phyloP scores from a whole-genome alignment of 306 rosid genomes.

The Vicia sativa region DNA sequence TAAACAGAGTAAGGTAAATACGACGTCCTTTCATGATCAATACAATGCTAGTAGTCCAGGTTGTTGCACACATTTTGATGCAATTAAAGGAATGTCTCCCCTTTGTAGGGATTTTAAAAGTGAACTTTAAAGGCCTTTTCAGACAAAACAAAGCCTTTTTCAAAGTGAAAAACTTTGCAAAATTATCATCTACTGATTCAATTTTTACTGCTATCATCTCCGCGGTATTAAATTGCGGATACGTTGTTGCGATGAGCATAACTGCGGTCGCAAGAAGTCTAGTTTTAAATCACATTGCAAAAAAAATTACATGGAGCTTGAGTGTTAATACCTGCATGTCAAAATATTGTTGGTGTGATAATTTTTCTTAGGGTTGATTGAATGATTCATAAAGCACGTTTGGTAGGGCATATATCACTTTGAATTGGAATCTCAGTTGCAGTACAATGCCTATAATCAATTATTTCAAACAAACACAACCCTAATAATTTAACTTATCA shows the following conservation, averaged over 20 bases:
- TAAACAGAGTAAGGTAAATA: neutral
- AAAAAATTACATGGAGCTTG: neutral
- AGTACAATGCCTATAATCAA: conserved; percentile 14
- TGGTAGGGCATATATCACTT: conserved; percentile 38
- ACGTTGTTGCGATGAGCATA: too few species aligned
- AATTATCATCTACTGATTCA: neutral
- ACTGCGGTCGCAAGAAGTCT: too few species aligned
- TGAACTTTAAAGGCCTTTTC: conserved; percentile 33
- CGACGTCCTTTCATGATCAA: conserved; percentile 18
- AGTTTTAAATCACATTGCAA: too few species aligned
- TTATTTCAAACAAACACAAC: conserved; percentile 11
- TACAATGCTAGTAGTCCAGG: neutral
- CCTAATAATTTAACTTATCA: conserved; percentile 8
- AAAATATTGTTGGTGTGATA: conserved; percentile 5
- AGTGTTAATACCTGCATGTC: neutral
- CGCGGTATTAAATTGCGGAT: too few species aligned
- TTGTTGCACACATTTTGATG: conserved; percentile 44
- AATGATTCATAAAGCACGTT: conserved; percentile 28
- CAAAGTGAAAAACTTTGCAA: conserved; percentile 14
- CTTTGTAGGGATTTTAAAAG: conserved; percentile 34
- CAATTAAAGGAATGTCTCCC: conserved; percentile 42
- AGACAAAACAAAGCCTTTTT: conserved; percentile 21
- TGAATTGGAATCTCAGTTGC: conserved; percentile 32
- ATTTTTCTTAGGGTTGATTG: neutral
- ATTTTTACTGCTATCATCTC: neutral